Evolutionary conservation across 108 stramenopile genomes (phyloP), one percentile per base, ranked within the genome.

Genomic region (Discostella stelligeroides): DNA sequence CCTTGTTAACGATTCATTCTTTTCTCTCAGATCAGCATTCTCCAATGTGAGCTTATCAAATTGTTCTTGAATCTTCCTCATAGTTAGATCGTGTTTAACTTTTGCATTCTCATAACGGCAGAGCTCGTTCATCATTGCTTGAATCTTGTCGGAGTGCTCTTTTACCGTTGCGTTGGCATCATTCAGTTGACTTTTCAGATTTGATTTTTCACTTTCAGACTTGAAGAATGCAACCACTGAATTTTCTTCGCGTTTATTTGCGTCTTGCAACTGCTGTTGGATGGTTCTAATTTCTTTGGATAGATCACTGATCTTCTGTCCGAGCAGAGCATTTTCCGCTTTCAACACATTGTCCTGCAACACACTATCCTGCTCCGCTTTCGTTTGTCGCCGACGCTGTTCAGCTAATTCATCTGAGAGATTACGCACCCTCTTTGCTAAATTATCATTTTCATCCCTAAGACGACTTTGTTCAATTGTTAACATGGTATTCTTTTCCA

Each of bases 71-170:
- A 75, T 42, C 53, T 66, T 60, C 23, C 66, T 60, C 1, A 67
- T 18, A 9, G 74, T 61, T 23, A 41, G 41, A 7, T 28, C 49
- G 5, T 66, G 62, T 38, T 80, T 60, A 39, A 34, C 55, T 37
- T 80, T 69, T 49, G 64, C 70, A 46, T 66, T 47, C 38, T 73
- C 28, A 30, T 55, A 27, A 62, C 18, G 49, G 0, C 18, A 49
- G 29, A 71, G 50, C 69, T 71, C 70, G 45, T 63, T 40, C 12
- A 50, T 47, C 46, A 60, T 41, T 17, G 61, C 46, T 18, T 60
- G 48, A 71, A 80, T 17, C 79, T 84, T 40, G 74, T 13, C 24
- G 28, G 70, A 40, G 73, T 73, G 9, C 25, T 58, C 47, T 38
- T 64, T 46, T 18, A 47, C 23, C 25, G 51, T 60, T 28, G 34